phyloP scores from a whole-genome alignment of 352 stramenopile species.

The Saprolegnia parasitica region DNA sequence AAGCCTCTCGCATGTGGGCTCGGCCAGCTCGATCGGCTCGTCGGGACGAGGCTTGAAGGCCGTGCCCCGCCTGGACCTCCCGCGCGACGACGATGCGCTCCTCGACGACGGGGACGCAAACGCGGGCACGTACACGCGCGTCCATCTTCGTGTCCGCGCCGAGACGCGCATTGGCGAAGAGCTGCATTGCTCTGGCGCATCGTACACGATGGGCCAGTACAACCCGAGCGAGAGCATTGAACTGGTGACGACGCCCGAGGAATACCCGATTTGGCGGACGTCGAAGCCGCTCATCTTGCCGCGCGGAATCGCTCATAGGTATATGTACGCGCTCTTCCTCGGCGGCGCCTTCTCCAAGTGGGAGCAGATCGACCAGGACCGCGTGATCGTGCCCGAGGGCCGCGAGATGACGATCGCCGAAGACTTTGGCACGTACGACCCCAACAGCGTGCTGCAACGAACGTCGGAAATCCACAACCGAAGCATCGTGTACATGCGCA shows the following conservation, averaged over 20 bases:
- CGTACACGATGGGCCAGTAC: conserved; percentile 83
- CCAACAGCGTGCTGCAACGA: conserved; percentile 53
- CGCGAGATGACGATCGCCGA: conserved; percentile 78
- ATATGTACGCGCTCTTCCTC: conserved; percentile 89
- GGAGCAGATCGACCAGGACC: conserved; percentile 69
- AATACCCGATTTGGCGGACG: conserved; percentile 95
- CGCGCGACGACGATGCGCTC: conserved; percentile 14
- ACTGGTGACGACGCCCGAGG: conserved; percentile 93
- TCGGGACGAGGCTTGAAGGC: conserved; percentile 1
- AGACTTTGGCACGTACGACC: conserved; percentile 64
- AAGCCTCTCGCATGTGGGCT: background rate
- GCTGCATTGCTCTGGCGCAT: conserved; percentile 73
- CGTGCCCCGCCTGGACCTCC: conserved; percentile 8
- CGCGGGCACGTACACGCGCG: conserved; percentile 73
- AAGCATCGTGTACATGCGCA: conserved; percentile 52
- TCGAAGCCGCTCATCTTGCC: conserved; percentile 90
- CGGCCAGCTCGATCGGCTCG: background rate
- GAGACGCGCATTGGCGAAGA: conserved; percentile 69
- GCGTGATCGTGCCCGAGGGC: conserved; percentile 68
- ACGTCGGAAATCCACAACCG: conserved; percentile 54
- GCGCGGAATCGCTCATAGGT: conserved; percentile 73
- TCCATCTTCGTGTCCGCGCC: conserved; percentile 64
- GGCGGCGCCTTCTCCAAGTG: conserved; percentile 77
- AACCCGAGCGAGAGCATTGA: conserved; percentile 88
- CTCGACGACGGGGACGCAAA: conserved; percentile 55